phyloP scores from a whole-genome alignment of 2,329 filamentous ascomycete species.

The Phoma sp. region DNA sequence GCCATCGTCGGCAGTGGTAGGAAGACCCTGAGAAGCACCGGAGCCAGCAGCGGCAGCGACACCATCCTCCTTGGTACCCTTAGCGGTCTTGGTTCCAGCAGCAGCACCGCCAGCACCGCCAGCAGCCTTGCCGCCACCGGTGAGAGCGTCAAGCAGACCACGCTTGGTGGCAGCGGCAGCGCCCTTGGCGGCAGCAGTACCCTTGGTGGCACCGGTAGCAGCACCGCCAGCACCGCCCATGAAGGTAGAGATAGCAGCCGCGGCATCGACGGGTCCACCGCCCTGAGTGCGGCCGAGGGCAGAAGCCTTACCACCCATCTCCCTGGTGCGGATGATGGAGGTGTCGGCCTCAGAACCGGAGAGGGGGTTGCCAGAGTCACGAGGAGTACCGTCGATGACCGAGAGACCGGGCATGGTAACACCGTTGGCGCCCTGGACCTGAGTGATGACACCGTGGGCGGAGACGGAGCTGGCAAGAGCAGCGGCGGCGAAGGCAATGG shows the following conservation, averaged over 20 bases:
- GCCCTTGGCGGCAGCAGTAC: conserved; percentile 9
- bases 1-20: conserved; percentile 66
- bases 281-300: conserved; percentile 69
- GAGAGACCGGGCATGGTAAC: conserved; percentile 68
- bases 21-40: conserved; percentile 62
- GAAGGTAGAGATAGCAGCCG: conserved; percentile 64
- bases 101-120: conserved; percentile 12
- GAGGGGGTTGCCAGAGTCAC: conserved; percentile 66
- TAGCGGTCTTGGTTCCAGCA: conserved; percentile 55
- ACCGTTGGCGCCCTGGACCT: conserved; percentile 64
- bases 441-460: conserved; percentile 65
- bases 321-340: conserved; percentile 69
- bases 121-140: conserved; percentile 14
- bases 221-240: conserved; percentile 50
- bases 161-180: conserved; percentile 29
- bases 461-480: conserved; percentile 57
- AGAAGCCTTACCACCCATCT: conserved; percentile 62
- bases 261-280: conserved; percentile 64
- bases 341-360: conserved; percentile 73
- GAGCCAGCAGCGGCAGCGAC: conserved; percentile 62
- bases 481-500: conserved; percentile 55
- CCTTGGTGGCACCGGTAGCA: background rate
- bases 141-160: conserved; percentile 35
- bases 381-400: conserved; percentile 69
- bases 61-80: conserved; percentile 57